Conservation (phyloP, 2,329 filamentous ascomycete species). For the Ramularia endophylla region DNA sequence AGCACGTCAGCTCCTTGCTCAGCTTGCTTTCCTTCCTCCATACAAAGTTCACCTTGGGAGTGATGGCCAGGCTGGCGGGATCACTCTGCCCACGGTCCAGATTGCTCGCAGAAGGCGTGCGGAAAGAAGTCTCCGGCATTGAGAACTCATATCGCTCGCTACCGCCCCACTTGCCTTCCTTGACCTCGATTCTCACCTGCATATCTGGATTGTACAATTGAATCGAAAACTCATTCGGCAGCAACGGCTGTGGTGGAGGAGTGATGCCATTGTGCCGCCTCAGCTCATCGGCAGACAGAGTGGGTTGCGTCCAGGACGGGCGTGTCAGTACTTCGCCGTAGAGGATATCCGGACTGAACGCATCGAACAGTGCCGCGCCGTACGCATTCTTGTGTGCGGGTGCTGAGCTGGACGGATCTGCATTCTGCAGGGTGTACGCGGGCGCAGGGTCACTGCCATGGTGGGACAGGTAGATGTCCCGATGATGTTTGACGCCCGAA, state of each 20-base stretch:
- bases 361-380: constrained; percentile 77
- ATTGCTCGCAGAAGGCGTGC: constrained; percentile 67
- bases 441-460: constrained; percentile 75
- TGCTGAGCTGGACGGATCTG: constrained; percentile 57
- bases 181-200: constrained; percentile 63
- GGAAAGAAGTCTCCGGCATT: constrained; percentile 80
- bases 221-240: constrained; percentile 73
- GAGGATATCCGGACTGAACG: constrained; percentile 71
- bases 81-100: constrained; percentile 68
- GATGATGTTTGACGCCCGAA: constrained; percentile 47
- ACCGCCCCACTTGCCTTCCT: constrained; percentile 72
- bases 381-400: constrained; percentile 74
- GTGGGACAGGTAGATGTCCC: constrained; percentile 54
- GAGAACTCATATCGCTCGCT: constrained; percentile 86
- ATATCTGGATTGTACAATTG: constrained; percentile 94
- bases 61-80: constrained; percentile 47
- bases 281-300: constrained; percentile 73
- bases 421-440: constrained; percentile 72
- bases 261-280: constrained; percentile 61
- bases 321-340: constrained; percentile 80
- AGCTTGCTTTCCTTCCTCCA: constrained; percentile 87
- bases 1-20: constrained; percentile 83
- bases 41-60: constrained; percentile 71
- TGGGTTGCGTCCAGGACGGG: constrained; percentile 80
- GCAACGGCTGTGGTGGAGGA: constrained; percentile 62